Percentiles rank a stretch among this genome's conserved stretches.
Evolutionary conservation across 345 rosid species (phyloP).

Genomic region (Brassica rapa): DNA sequence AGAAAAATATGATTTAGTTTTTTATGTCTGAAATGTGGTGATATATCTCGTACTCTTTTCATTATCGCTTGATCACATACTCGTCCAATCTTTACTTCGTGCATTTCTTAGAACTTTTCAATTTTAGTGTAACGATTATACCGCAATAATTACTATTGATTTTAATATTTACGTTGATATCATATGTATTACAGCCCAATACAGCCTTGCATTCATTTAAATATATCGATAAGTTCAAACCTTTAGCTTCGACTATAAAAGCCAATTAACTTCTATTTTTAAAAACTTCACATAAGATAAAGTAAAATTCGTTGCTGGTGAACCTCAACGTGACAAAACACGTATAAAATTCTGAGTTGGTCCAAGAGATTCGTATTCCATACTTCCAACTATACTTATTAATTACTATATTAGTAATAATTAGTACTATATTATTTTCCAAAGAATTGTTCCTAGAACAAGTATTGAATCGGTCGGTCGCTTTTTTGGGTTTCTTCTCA

Average conservation of each 20-base stretch:
- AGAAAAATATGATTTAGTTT: too few relatives aligned
- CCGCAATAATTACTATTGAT: not conserved
- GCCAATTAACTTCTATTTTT: not conserved
- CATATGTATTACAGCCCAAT: conserved; percentile 30
- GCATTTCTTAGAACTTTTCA: not conserved
- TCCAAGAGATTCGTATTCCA: conserved; percentile 30
- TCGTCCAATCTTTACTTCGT: not conserved
- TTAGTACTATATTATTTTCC: not conserved
- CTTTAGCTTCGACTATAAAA: conserved; percentile 6
- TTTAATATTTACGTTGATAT: conserved; percentile 12
- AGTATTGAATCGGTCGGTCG: not conserved
- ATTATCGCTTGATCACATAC: too few relatives aligned
- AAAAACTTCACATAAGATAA: not conserved
- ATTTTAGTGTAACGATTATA: conserved; percentile 11
- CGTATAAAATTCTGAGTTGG: conserved; percentile 14
- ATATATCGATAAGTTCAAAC: conserved; percentile 3
- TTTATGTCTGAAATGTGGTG: too few relatives aligned
- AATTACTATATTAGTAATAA: not conserved
- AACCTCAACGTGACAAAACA: not conserved
- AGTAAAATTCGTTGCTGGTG: conserved; percentile 16
- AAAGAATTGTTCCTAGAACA: conserved; percentile 7
- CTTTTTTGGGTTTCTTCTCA: conserved; percentile 5
- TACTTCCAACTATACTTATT: not conserved
- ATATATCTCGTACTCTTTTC: too few relatives aligned
- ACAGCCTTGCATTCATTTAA: conserved; percentile 37